Evolutionary conservation across 257 asterid species (phyloP).

Genomic region (Primulina huaijiensis): DNA sequence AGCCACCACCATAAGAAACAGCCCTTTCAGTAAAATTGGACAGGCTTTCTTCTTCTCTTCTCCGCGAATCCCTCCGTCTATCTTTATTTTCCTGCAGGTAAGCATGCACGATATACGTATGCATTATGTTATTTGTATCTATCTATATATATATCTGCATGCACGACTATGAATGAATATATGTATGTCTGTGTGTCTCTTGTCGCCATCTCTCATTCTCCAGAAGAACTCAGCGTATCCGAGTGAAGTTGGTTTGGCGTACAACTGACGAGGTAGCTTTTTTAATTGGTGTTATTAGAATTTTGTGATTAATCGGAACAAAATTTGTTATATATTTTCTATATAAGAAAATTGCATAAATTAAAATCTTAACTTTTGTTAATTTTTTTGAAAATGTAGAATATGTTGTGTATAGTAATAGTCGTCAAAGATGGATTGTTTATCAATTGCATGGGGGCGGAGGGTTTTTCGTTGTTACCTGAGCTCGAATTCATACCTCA

Average conservation of each 20-base stretch:
- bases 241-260: too few species aligned
- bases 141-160: constrained; percentile 3
- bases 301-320: not conserved
- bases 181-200: not conserved
- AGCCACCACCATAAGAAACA: constrained; percentile 10
- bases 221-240: too few species aligned
- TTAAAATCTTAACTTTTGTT: too few species aligned
- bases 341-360: not conserved
- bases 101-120: too few species aligned
- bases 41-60: not conserved
- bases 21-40: not conserved
- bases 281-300: not conserved
- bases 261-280: not conserved
- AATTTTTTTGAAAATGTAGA: too few species aligned
- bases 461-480: too few species aligned
- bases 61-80: not conserved
- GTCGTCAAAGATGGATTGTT: too few species aligned
- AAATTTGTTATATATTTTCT: too few species aligned
- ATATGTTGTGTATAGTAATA: too few species aligned
- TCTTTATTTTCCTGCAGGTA: constrained; percentile 20
- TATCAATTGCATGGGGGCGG: too few species aligned
- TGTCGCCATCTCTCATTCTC: too few species aligned
- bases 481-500: too few species aligned
- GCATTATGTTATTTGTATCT: not conserved
- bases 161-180: not conserved